A percentile compares a stretch with the other conserved stretches of the same genome.
These are phyloP conservation scores for Diplodia corticola DNA, from an alignment of 2,329 filamentous ascomycete species.

Conservation along the genomic window DNA sequence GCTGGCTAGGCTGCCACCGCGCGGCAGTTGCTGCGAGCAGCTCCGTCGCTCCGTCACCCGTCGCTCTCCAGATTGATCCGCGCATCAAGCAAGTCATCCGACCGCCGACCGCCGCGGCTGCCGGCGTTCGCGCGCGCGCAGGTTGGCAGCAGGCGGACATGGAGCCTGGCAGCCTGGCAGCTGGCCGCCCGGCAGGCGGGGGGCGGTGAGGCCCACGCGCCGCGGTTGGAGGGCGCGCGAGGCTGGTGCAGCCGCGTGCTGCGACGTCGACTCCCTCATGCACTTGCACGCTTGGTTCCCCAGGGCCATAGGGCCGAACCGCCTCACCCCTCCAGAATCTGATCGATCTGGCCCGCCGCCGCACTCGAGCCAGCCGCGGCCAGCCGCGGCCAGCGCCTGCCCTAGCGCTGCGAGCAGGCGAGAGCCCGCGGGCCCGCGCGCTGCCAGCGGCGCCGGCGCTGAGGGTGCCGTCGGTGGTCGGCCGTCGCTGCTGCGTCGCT, in stretches of 20 bases:
- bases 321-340: not conserved
- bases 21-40: not conserved
- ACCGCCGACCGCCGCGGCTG: not conserved
- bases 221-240: not conserved
- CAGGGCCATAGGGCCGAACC: conserved; percentile 16
- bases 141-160: no score
- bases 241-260: conserved; percentile 4
- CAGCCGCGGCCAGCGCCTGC: no score
- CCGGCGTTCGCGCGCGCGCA: no score
- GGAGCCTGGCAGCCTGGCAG: no score
- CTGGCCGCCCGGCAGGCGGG: no score
- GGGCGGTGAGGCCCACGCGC: conserved; percentile 11
- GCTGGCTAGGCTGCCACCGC: conserved; percentile 3
- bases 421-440: no score
- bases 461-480: no score
- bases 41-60: not conserved
- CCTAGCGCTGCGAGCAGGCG: no score
- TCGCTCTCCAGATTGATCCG: conserved; percentile 5
- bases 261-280: not conserved
- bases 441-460: no score
- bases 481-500: not conserved
- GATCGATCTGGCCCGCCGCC: not conserved
- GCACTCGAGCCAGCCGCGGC: no score
- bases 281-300: not conserved
- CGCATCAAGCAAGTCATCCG: conserved; percentile 10